Conservation (phyloP, 164 flowering plant species). For the Amborella trichopoda region DNA sequence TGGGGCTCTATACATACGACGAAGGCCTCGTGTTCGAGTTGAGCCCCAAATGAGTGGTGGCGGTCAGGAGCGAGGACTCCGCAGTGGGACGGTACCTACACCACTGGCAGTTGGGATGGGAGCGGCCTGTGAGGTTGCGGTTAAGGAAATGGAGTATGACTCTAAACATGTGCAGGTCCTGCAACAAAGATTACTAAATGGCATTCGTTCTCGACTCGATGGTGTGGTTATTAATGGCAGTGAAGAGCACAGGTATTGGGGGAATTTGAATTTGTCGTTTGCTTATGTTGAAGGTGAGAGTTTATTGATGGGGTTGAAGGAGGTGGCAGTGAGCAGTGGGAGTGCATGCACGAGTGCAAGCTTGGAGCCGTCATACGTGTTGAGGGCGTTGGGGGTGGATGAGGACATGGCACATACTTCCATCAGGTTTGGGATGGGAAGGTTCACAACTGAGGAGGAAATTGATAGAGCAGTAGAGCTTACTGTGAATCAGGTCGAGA, state of each 20-base stretch:
- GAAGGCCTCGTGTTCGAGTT: slow-evolving; percentile 73
- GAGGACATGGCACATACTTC: slow-evolving; percentile 99
- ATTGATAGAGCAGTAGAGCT: slow-evolving; percentile 82
- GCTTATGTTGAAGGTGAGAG: slow-evolving; percentile 97
- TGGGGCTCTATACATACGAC: slow-evolving; percentile 77
- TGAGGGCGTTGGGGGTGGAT: slow-evolving; percentile 94
- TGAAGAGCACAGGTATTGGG: slow-evolving; percentile 61
- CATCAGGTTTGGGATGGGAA: slow-evolving; percentile 90
- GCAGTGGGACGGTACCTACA: slow-evolving; percentile 95
- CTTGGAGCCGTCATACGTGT: slow-evolving; percentile 89
- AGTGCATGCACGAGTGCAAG: slow-evolving; percentile 96
- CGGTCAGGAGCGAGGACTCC: slow-evolving; percentile 86
- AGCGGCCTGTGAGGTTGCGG: slow-evolving; percentile 79
- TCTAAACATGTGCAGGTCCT: slow-evolving; percentile 36
- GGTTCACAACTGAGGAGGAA: slow-evolving; percentile 92
- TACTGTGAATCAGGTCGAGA: slow-evolving; percentile 81
- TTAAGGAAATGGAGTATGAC: slow-evolving; percentile 85
- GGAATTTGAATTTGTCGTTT: slow-evolving; percentile 85
- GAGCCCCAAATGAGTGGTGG: slow-evolving; percentile 97
- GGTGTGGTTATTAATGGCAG: slow-evolving; percentile 90
- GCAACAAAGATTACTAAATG: slow-evolving; percentile 67
- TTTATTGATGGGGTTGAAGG: slow-evolving; percentile 93
- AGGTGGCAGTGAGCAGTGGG: slow-evolving; percentile 94
- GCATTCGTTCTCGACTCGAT: slow-evolving; percentile 53
- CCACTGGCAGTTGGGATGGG: slow-evolving; percentile 92